Percentiles rank a stretch among this genome's conserved stretches.
Conservation (phyloP, 345 rosid species). For the Isatis tinctoria region DNA sequence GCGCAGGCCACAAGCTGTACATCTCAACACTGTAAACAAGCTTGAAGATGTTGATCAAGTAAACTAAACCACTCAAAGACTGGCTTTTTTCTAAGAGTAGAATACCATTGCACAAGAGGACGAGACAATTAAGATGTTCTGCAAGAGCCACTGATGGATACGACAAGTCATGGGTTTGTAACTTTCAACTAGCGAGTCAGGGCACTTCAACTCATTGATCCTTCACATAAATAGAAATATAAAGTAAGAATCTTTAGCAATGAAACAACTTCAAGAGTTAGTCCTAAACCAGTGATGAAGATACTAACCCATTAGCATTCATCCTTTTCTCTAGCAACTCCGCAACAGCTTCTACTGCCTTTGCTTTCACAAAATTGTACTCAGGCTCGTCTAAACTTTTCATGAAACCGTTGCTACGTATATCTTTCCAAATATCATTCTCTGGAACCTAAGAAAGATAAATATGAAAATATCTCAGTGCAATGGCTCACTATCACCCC, state of each 20-base stretch:
- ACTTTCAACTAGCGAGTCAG: constrained; percentile 49
- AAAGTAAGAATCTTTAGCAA: neutral
- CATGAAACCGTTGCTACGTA: constrained; percentile 38
- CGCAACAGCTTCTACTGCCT: constrained; percentile 42
- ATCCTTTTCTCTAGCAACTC: constrained; percentile 48
- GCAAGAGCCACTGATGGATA: constrained; percentile 52
- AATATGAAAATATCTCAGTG: neutral
- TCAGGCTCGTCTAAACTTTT: constrained; percentile 39
- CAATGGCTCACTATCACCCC: neutral
- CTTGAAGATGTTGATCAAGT: constrained; percentile 39
- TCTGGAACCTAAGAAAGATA: constrained; percentile 50
- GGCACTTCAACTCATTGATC: constrained; percentile 71
- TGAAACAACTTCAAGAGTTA: neutral
- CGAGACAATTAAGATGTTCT: constrained; percentile 38
- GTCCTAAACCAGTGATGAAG: neutral
- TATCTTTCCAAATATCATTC: constrained; percentile 53
- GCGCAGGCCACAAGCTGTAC: constrained; percentile 58
- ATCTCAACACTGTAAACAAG: constrained; percentile 53
- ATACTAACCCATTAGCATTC: constrained; percentile 54
- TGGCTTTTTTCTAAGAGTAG: constrained; percentile 17
- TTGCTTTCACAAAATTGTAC: constrained; percentile 44
- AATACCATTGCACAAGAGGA: constrained; percentile 57
- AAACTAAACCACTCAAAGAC: constrained; percentile 38
- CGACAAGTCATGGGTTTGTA: constrained; percentile 67
- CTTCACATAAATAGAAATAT: constrained; percentile 30